Base-by-base conservation (phyloP, 495 filamentous ascomycete genomes). In the Platismatia glauca region DNA sequence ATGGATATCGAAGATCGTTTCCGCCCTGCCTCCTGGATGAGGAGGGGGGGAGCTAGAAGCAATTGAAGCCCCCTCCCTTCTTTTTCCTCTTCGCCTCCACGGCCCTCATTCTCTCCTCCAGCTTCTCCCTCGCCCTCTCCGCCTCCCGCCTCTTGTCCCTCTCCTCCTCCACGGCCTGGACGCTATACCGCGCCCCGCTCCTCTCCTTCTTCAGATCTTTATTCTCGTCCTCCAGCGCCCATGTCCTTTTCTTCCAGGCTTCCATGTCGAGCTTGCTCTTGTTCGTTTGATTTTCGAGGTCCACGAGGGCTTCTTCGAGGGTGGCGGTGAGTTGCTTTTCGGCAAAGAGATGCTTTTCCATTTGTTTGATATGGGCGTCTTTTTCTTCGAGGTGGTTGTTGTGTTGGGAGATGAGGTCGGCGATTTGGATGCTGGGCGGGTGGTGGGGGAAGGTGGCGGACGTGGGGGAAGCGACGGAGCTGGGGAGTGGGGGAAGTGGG, bases 31-130 rank as follows among this genome's bases (percentile, higher is more conserved):
- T 29, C 11, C 46, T 4, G 27, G 13, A 7, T 18, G 0, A 53
- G 29, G 50, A 53, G 13, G 29, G 4, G 27, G 7, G 33, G 50
- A 31, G 7, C 20, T 56, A 98, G 77, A 98, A 98, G 80, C 94
- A 98, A 77, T 96, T 97, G 69, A 98, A 84, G 37, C 87, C 89
- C 35, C 87, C 89, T 71, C 90, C 88, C 84, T 94, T 94, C 85
- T 96, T 96, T 81, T 95, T 96, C 80, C 90, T 90, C 85, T 96
- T 96, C 80, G 92, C 95, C 77, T 91, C 88, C 70, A 95, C 85
- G n/a, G 84, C 87, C 63, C 88, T 86, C 93, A 98, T 97, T 16
- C 91, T 81, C 77, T 95, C 90, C 74, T 98, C 94, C 6, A 97
- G 81, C 69, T 95, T 87, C 22, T 85, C 88, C 59, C 89, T 78